Base-by-base conservation (phyloP, 2,329 filamentous ascomycete genomes). In the Aspergillus uvarum region DNA sequence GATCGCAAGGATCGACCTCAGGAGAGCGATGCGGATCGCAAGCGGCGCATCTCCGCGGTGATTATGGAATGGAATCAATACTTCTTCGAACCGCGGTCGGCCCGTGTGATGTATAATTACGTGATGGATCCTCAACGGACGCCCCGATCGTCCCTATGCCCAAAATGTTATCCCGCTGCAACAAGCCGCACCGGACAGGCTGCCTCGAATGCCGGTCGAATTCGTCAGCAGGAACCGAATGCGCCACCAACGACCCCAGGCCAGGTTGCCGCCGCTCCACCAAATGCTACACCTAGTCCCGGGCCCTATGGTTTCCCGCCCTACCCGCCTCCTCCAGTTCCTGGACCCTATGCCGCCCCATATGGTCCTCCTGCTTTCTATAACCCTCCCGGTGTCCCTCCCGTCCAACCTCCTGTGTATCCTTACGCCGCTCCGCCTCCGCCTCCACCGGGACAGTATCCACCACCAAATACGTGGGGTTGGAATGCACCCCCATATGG, bases 61-160 rank as follows among this genome's bases (percentile, higher is more conserved):
- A 69, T 78, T 44, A 67, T 67, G 5, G 78, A 80, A 63, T 80
- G 78, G 78, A 80, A 80, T 59, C 66, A 73, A 50, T 71, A 68
- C 42, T 80, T 80, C 54, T 80, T 80, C 51, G 68, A 67, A 14
- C 73, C 70, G 8, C 74, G 77, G 47, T 72, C 68, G 16, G 68
- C 72, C 22, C 67, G 66, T 3, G 69, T 80, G 35, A 63, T 68
- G 7, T 74, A 70, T 67, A 64, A 69, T 21, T 78, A 77, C 64
- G 70, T 75, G 16, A 68, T 68, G 2, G 69, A 76, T 55, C 64
- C 71, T 10, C 71, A 72, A 50, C 61, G 66, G 31, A 70, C 72
- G 6, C 73, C 74, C 1, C 48, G 66, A 3, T 76, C 76, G 11
- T 72, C 76, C 35, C 69, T 78, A 6, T 79, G 77, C 56, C 76